Conservation (phyloP, 2,329 filamentous ascomycete genomes). For the Cryoendolithus antarcticus region DNA sequence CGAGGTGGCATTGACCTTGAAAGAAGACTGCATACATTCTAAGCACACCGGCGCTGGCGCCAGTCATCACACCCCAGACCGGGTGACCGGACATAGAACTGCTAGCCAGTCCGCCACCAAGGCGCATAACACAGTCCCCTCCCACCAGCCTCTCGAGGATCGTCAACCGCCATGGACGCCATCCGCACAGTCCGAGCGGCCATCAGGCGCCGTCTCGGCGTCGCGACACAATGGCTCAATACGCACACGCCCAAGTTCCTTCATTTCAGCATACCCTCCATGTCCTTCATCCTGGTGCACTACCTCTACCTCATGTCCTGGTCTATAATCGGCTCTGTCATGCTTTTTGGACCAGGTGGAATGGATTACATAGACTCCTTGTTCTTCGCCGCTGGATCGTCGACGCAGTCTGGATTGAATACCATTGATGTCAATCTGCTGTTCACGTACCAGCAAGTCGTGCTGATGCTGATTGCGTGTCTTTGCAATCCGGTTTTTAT, state of each 20-base stretch:
- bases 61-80: too few species aligned
- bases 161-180: too few species aligned
- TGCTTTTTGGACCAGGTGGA: constrained; percentile 55
- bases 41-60: too few species aligned
- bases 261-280: constrained; percentile 41
- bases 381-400: constrained; percentile 72
- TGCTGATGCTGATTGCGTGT: constrained; percentile 60
- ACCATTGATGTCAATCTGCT: constrained; percentile 46
- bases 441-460: constrained; percentile 40
- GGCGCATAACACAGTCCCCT: too few species aligned
- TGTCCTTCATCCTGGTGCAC: constrained; percentile 73
- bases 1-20: too few species aligned
- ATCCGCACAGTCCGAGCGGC: too few species aligned
- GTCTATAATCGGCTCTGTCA: constrained; percentile 60
- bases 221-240: constrained; percentile 7
- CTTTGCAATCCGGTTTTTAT: constrained; percentile 74
- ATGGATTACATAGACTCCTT: constrained; percentile 76
- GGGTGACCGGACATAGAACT: too few species aligned
- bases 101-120: too few species aligned
- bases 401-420: constrained; percentile 89
- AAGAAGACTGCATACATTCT: too few species aligned
- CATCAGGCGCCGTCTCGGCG: too few species aligned
- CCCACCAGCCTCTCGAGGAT: too few species aligned
- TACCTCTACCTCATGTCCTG: constrained; percentile 74
- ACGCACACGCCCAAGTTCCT: constrained; percentile 8